These are phyloP conservation scores for Camellia japonica DNA, from an alignment of 148 eudicot species.

Conservation along the genomic window DNA sequence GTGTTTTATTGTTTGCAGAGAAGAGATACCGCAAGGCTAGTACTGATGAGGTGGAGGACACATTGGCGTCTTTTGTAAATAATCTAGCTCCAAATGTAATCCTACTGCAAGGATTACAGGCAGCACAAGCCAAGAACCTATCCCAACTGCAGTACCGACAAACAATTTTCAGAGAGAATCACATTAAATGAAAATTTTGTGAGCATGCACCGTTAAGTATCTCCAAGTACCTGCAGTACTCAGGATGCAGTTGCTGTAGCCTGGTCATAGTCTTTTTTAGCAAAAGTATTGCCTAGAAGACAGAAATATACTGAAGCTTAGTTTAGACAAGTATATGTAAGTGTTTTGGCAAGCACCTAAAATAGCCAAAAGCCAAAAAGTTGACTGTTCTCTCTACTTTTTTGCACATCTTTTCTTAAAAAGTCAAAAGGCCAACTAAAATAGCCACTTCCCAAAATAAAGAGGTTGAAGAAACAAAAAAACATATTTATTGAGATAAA, in stretches of 20 bases:
- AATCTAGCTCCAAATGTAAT: slow-evolving; percentile 54
- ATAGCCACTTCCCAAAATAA: too few species aligned
- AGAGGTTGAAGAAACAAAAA: too few species aligned
- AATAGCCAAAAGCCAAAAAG: too few species aligned
- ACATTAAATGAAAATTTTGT: neutral
- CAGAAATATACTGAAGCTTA: too few species aligned
- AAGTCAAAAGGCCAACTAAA: too few species aligned
- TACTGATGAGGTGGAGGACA: slow-evolving; percentile 59
- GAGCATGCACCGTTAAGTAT: neutral
- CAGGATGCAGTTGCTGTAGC: slow-evolving; percentile 48
- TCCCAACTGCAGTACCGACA: slow-evolving; percentile 50
- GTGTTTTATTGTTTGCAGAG: neutral
- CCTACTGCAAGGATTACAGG: slow-evolving; percentile 55
- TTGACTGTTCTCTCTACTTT: too few species aligned
- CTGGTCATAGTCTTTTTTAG: slow-evolving; percentile 48
- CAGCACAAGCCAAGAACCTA: slow-evolving; percentile 53
- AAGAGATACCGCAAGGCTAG: slow-evolving; percentile 65
- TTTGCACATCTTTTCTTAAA: too few species aligned
- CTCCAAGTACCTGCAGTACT: slow-evolving; percentile 50
- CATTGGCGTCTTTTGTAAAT: slow-evolving; percentile 56
- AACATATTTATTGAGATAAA: too few species aligned
- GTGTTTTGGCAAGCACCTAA: too few species aligned
- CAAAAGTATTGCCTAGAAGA: slow-evolving; percentile 57
- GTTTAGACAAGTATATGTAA: too few species aligned
- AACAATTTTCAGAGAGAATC: neutral